These are phyloP conservation scores for Scutellaria baicalensis DNA, from an alignment of 257 asterid species.

Conservation along the genomic window DNA sequence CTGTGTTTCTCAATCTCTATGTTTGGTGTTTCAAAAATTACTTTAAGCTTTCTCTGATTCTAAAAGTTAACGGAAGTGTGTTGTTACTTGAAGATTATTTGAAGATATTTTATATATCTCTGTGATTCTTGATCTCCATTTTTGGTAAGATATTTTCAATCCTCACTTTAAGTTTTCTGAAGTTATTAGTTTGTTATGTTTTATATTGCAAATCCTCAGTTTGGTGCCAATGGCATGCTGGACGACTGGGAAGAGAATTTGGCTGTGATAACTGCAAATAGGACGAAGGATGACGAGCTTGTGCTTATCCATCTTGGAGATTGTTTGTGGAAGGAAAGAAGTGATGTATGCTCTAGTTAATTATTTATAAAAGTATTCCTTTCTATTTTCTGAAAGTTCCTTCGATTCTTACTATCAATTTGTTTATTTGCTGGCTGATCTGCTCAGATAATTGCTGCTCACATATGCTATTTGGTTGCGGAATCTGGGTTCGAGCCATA, in stretches of 20 bases:
- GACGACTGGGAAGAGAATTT: slow-evolving; percentile 96
- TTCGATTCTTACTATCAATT: neutral
- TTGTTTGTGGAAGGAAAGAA: slow-evolving; percentile 93
- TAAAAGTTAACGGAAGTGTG: neutral
- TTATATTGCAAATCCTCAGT: slow-evolving; percentile 29
- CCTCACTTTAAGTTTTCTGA: neutral
- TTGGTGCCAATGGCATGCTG: slow-evolving; percentile 69
- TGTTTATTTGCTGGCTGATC: slow-evolving; percentile 4
- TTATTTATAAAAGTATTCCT: neutral
- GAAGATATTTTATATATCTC: neutral
- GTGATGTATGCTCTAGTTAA: slow-evolving; percentile 56
- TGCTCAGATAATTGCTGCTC: slow-evolving; percentile 85
- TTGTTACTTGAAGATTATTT: slow-evolving; percentile 3
- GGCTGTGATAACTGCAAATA: slow-evolving; percentile 92
- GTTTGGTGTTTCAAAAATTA: neutral
- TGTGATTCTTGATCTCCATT: neutral
- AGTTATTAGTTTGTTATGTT: slow-evolving; percentile 4
- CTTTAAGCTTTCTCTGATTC: neutral
- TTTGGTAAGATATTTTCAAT: neutral
- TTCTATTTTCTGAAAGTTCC: slow-evolving; percentile 10
- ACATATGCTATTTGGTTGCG: slow-evolving; percentile 90
- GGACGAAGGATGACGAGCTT: slow-evolving; percentile 93
- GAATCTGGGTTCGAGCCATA: slow-evolving; percentile 85
- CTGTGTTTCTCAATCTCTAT: neutral
- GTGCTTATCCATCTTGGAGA: slow-evolving; percentile 97